These are phyloP conservation scores for Penicillium polonicum DNA, from an alignment of 2,329 filamentous ascomycete species.

Conservation along the genomic window DNA sequence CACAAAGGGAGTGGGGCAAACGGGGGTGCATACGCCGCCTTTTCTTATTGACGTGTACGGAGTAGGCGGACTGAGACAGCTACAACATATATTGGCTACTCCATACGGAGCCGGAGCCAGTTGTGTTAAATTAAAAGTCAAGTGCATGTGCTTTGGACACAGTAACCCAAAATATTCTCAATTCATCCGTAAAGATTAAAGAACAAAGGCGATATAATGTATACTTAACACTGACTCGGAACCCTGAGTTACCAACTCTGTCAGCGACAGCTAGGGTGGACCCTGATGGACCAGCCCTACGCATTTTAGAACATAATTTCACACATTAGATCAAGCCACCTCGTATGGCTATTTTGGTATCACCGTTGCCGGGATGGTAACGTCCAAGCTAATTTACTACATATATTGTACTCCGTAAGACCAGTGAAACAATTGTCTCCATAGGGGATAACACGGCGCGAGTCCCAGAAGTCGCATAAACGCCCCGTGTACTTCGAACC, in stretches of 20 bases:
- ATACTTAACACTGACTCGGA: neutral
- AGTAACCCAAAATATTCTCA: neutral
- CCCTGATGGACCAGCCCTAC: conserved; percentile 11
- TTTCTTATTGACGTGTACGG: conserved; percentile 1
- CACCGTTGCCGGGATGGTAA: neutral
- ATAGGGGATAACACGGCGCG: neutral
- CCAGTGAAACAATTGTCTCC: neutral
- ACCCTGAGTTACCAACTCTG: neutral
- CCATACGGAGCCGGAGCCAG: neutral
- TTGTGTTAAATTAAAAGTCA: neutral
- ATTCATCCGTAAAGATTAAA: neutral
- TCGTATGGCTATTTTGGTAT: conserved; percentile 3
- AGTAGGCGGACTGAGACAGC: neutral
- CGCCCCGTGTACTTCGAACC: neutral
- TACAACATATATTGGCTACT: neutral
- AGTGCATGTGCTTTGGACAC: neutral
- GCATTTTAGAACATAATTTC: neutral
- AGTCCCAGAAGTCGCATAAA: neutral
- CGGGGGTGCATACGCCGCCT: conserved; percentile 6
- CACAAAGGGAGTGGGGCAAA: conserved; percentile 2
- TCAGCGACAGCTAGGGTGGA: conserved; percentile 4
- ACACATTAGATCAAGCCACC: conserved; percentile 14
- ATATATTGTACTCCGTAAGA: neutral
- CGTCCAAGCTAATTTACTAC: neutral
- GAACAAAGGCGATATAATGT: neutral